A percentile compares a stretch with the other conserved stretches of the same genome.
phyloP scores from a whole-genome alignment of 306 rosid species.

The Bauhinia variegata region DNA sequence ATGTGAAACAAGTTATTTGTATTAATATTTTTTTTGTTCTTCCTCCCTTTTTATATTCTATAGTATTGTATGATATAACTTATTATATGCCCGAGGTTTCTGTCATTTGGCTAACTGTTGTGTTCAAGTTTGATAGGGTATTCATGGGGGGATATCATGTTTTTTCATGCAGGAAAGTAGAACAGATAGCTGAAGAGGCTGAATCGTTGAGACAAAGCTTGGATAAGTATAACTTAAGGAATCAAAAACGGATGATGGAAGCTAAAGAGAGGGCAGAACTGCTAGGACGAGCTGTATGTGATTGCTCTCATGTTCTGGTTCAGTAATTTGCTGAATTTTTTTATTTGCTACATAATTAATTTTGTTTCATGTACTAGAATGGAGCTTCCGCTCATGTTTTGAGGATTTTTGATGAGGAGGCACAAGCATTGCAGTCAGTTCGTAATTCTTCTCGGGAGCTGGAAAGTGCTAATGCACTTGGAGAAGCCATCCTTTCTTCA shows the following conservation, averaged over 20 bases:
- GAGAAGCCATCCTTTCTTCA: conserved; percentile 78
- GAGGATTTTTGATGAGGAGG: conserved; percentile 79
- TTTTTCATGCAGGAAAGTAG: conserved; percentile 67
- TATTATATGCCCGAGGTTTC: too few relatives aligned
- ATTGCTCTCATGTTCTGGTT: conserved; percentile 23
- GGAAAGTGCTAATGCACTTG: conserved; percentile 74
- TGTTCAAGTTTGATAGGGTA: too few relatives aligned
- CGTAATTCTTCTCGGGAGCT: conserved; percentile 68
- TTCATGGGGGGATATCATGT: too few relatives aligned
- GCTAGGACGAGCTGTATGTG: conserved; percentile 72
- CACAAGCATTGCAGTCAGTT: conserved; percentile 76
- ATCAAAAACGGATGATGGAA: conserved; percentile 63
- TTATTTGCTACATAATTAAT: neutral
- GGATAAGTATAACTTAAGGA: conserved; percentile 65
- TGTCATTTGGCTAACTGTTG: too few relatives aligned
- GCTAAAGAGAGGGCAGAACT: conserved; percentile 81
- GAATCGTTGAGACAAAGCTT: conserved; percentile 70
- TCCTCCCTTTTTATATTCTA: too few relatives aligned
- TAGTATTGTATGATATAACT: too few relatives aligned
- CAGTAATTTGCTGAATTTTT: conserved; percentile 3
- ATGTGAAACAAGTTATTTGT: too few relatives aligned
- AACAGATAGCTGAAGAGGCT: conserved; percentile 83
- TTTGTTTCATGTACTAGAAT: conserved; percentile 52
- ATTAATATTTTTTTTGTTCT: too few relatives aligned
- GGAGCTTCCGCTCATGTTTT: conserved; percentile 78